phyloP scores from a whole-genome alignment of 768 basidiomycete species.

The Dictyophora rubrovolvata region DNA sequence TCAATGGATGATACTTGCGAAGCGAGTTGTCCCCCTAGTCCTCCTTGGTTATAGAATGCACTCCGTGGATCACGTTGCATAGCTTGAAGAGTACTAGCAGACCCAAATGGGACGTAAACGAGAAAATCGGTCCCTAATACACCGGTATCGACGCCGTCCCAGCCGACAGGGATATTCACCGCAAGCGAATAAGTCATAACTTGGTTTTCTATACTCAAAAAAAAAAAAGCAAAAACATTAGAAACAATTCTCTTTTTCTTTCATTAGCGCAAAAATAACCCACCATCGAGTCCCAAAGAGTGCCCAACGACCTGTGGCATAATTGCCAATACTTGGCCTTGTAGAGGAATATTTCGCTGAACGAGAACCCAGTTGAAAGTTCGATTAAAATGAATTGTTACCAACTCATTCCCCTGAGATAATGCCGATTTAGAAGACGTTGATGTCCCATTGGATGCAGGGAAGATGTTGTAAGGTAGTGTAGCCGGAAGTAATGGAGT shows the following conservation, averaged over 20 bases:
- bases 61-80: background rate
- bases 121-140: background rate
- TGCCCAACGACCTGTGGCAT: background rate
- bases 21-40: background rate
- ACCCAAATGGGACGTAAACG: background rate
- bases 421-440: background rate
- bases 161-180: background rate
- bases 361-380: background rate
- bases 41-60: background rate
- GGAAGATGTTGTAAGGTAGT: background rate
- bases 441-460: background rate
- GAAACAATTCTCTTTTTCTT: background rate
- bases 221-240: background rate
- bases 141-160: background rate
- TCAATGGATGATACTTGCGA: background rate
- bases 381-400: background rate
- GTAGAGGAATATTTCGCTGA: background rate
- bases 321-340: background rate
- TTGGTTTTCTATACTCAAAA: background rate
- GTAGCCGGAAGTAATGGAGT: background rate
- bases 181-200: constrained; percentile 1
- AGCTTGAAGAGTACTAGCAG: background rate
- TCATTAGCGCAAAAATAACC: background rate
- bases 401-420: background rate
- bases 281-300: background rate